Conservation (phyloP, 2,329 filamentous ascomycete genomes). For the Hypomyces rosellus region DNA sequence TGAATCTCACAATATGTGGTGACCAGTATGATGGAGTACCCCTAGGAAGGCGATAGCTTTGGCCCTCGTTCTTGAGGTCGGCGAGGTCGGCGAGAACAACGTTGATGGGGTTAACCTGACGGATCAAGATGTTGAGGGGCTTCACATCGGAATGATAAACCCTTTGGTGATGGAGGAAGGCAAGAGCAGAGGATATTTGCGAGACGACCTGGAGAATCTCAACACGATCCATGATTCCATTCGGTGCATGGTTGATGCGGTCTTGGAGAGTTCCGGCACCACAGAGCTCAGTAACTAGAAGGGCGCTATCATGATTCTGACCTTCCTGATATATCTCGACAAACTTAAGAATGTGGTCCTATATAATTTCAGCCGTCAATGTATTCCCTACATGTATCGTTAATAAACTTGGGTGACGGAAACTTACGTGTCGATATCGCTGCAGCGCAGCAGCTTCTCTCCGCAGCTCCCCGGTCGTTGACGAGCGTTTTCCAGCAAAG, state of each 20-base stretch:
- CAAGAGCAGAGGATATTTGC: slow-evolving; percentile 21
- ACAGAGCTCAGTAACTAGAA: slow-evolving; percentile 28
- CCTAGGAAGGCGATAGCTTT: slow-evolving; percentile 8
- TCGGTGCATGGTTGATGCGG: slow-evolving; percentile 17
- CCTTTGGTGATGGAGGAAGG: slow-evolving; percentile 19
- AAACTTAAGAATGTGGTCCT: slow-evolving; percentile 25
- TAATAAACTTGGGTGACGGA: too few relatives aligned
- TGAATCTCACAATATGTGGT: slow-evolving; percentile 20
- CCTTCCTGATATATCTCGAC: slow-evolving; percentile 21
- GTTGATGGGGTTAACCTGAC: slow-evolving; percentile 21
- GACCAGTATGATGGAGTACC: slow-evolving; percentile 26
- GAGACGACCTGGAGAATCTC: slow-evolving; percentile 17
- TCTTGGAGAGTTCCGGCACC: slow-evolving; percentile 21
- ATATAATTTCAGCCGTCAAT: background rate
- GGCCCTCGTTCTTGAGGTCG: slow-evolving; percentile 19
- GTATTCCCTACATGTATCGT: too few relatives aligned
- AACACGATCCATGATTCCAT: slow-evolving; percentile 11
- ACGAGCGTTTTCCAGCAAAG: slow-evolving; percentile 24
- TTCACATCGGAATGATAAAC: slow-evolving; percentile 28
- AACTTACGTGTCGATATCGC: slow-evolving; percentile 21
- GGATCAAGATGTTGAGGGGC: slow-evolving; percentile 26
- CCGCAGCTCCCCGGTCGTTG: slow-evolving; percentile 16
- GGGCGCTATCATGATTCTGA: slow-evolving; percentile 9
- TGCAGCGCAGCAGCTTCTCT: slow-evolving; percentile 19
- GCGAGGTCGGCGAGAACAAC: slow-evolving; percentile 27